Percentiles rank a stretch among this genome's conserved stretches.
phyloP scores from a whole-genome alignment of 352 stramenopile genomes.

The Globisporangium heterothallicum region DNA sequence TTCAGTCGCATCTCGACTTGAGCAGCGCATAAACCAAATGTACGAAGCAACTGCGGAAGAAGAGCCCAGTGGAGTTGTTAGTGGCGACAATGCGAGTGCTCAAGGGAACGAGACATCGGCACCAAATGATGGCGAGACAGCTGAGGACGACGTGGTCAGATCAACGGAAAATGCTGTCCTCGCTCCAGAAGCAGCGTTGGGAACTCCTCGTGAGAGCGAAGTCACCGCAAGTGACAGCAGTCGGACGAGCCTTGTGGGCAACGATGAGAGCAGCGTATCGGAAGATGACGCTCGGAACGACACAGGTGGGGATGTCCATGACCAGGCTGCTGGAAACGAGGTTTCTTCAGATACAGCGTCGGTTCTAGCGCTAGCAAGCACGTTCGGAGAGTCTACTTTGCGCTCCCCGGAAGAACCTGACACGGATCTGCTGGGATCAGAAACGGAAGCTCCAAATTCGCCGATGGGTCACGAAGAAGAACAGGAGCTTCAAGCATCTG shows the following conservation, averaged over 20 bases:
- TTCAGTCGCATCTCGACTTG: constrained; percentile 65
- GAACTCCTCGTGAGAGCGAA: constrained; percentile 25
- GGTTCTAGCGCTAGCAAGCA: constrained; percentile 79
- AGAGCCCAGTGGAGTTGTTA: constrained; percentile 14
- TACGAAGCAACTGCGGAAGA: constrained; percentile 24
- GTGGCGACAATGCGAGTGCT: constrained; percentile 9
- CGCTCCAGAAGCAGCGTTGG: background rate
- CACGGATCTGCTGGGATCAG: constrained; percentile 40
- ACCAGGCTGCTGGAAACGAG: constrained; percentile 20
- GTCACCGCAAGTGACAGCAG: constrained; percentile 28
- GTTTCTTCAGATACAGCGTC: constrained; percentile 56
- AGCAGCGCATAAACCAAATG: constrained; percentile 62
- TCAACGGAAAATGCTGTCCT: background rate
- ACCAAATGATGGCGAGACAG: background rate
- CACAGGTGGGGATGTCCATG: background rate
- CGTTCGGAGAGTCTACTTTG: constrained; percentile 74
- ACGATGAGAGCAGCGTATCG: constrained; percentile 6
- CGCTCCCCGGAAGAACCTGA: constrained; percentile 61
- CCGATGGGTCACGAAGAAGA: constrained; percentile 19
- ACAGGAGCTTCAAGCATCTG: constrained; percentile 3
- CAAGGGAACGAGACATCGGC: background rate
- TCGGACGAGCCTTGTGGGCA: constrained; percentile 11
- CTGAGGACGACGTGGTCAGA: background rate
- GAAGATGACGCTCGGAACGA: constrained; percentile 11
- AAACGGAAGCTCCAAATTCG: constrained; percentile 29